These are phyloP conservation scores for Cystobasidium slooffiae DNA, from an alignment of 1,284 basidiomycete species.

Conservation along the genomic window DNA sequence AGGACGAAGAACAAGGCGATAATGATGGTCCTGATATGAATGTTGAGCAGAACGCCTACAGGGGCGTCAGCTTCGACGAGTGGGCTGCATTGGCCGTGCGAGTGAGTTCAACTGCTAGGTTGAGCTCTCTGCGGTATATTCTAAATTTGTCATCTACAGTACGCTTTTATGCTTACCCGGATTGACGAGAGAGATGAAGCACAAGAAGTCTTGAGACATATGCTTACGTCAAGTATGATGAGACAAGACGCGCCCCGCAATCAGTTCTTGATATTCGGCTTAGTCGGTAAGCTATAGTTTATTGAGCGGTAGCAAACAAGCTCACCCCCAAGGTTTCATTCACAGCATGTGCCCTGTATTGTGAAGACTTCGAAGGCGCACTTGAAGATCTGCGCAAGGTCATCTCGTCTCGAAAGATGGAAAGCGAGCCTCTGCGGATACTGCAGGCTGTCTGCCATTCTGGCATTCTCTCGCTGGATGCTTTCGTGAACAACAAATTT, in stretches of 20 bases:
- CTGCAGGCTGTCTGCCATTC: constrained; percentile 71
- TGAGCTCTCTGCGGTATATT: constrained; percentile 7
- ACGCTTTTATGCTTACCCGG: constrained; percentile 76
- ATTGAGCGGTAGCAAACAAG: too few species aligned
- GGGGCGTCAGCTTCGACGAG: constrained; percentile 79
- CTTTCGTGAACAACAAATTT: constrained; percentile 73
- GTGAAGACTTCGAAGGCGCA: constrained; percentile 64
- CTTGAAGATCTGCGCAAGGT: constrained; percentile 76
- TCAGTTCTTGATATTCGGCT: constrained; percentile 57
- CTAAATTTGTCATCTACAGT: constrained; percentile 62
- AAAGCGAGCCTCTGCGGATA: constrained; percentile 78
- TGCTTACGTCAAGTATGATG: constrained; percentile 77
- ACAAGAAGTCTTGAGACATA: constrained; percentile 77
- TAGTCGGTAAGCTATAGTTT: too few species aligned
- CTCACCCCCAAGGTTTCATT: too few species aligned
- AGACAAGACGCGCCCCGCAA: constrained; percentile 74
- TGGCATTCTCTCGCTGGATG: constrained; percentile 69
- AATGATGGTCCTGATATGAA: constrained; percentile 56
- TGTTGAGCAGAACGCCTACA: constrained; percentile 66
- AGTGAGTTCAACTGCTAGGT: constrained; percentile 60
- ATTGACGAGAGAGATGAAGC: constrained; percentile 68
- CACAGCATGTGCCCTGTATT: constrained; percentile 71
- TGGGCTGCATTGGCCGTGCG: constrained; percentile 86
- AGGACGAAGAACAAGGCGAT: constrained; percentile 56
- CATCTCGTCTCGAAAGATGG: constrained; percentile 67